phyloP scores from a whole-genome alignment of 208 protist species.

The Kentomonas sorsogonicus region DNA sequence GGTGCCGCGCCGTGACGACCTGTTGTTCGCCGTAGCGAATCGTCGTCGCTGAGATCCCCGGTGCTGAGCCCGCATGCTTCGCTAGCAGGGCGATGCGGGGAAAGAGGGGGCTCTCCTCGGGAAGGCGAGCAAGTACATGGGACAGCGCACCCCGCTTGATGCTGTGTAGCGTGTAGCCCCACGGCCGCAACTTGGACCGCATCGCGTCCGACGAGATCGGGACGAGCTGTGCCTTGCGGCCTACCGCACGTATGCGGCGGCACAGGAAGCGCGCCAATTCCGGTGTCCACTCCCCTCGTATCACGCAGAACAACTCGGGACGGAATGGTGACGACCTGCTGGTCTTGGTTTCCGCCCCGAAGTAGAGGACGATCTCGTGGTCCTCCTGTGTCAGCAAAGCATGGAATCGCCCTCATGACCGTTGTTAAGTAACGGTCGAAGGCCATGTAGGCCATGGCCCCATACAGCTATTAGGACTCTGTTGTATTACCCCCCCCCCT shows the following conservation, averaged over 20 bases:
- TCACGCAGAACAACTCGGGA: conserved; percentile 11
- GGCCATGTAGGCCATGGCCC: no score
- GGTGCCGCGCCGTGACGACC: conserved; percentile 7
- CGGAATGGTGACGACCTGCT: conserved; percentile 10
- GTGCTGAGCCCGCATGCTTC: conserved; percentile 11
- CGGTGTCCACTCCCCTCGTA: conserved; percentile 3
- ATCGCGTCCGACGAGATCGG: neutral
- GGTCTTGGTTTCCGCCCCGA: conserved; percentile 12
- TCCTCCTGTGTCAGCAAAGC: no score
- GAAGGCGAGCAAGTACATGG: neutral
- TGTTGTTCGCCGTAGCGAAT: conserved; percentile 13
- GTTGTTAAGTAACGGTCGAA: no score
- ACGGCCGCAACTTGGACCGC: conserved; percentile 4
- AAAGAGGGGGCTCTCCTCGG: neutral
- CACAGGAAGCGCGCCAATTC: no score
- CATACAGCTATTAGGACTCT: no score
- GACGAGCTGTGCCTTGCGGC: no score
- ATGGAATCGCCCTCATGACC: no score
- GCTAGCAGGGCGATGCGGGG: conserved; percentile 11
- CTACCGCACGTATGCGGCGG: no score
- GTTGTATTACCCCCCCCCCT: no score
- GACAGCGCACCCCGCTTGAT: conserved; percentile 15
- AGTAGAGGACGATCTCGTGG: conserved; percentile 12
- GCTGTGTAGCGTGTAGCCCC: conserved; percentile 19
- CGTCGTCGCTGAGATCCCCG: conserved; percentile 7